A percentile compares a stretch with the other conserved stretches of the same genome.
Evolutionary conservation across 768 basidiomycete species (phyloP).

Genomic region (Podaxis mareebaensis): DNA sequence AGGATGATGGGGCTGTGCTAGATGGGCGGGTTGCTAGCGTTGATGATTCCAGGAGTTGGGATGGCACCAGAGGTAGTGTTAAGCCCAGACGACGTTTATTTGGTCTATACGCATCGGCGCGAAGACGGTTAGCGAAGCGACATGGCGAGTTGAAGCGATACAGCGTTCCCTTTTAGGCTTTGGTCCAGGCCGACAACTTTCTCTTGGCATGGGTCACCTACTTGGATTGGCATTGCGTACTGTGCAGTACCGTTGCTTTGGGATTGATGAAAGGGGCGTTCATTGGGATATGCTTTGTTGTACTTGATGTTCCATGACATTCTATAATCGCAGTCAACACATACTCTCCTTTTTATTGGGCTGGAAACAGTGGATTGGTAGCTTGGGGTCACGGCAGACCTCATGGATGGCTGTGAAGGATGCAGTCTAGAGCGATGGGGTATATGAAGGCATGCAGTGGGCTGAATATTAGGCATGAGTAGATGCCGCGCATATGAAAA

Average conservation of each 20-base stretch:
- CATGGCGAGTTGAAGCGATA: conserved; percentile 7
- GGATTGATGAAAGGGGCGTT: neutral
- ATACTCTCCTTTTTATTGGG: neutral
- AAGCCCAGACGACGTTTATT: neutral
- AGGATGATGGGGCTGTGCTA: neutral
- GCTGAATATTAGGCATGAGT: neutral
- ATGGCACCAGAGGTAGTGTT: neutral
- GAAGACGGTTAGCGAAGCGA: conserved; percentile 9
- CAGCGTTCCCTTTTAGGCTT: neutral
- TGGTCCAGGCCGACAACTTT: conserved; percentile 13
- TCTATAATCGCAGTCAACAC: neutral
- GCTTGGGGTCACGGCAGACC: neutral
- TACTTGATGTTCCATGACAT: neutral
- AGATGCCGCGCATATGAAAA: neutral
- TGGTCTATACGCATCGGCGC: neutral
- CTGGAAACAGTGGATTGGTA: conserved; percentile 12
- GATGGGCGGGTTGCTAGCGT: neutral
- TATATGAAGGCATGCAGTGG: neutral
- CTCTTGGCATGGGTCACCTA: conserved; percentile 11
- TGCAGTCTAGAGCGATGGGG: neutral
- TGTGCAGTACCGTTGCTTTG: neutral
- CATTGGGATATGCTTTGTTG: neutral
- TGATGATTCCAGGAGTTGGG: neutral
- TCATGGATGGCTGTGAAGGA: too few species aligned
- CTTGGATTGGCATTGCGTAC: conserved; percentile 12